A percentile compares a stretch with the other conserved stretches of the same genome.
These are phyloP conservation scores for Esteya vermicola DNA, from an alignment of 2,329 filamentous ascomycete genomes.

Conservation along the genomic window DNA sequence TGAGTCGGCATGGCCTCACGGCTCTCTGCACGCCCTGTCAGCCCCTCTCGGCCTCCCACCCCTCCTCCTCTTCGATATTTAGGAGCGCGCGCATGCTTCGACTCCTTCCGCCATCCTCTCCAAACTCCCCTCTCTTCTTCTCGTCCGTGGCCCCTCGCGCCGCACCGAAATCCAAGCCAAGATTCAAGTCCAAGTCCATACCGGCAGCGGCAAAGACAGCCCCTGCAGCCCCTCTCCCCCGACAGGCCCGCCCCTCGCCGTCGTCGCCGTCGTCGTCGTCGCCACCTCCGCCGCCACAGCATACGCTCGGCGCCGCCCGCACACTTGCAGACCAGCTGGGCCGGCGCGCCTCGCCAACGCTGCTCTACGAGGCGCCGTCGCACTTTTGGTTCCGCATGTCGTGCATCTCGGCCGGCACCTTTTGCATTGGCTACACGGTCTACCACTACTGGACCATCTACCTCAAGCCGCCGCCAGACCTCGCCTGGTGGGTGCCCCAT, in stretches of 20 bases:
- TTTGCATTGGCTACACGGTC: constrained; percentile 35
- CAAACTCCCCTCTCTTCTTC: neutral
- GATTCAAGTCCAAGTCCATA: no score
- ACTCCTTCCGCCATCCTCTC: neutral
- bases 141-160: neutral
- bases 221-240: neutral
- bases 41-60: neutral
- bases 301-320: neutral
- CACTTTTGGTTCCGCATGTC: constrained; percentile 49
- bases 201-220: no score
- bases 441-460: constrained; percentile 36
- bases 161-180: neutral
- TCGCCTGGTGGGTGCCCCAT: constrained; percentile 41
- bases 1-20: neutral
- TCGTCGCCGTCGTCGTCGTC: neutral
- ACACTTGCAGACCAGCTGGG: constrained; percentile 41
- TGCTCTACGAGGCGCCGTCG: constrained; percentile 50
- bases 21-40: neutral
- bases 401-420: constrained; percentile 39
- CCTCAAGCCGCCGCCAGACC: constrained; percentile 31
- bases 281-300: neutral
- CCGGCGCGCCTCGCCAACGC: constrained; percentile 36
- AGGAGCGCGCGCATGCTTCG: no score
- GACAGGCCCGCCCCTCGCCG: neutral
- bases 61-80: no score